A percentile compares a stretch with the other conserved stretches of the same genome.
These are phyloP conservation scores for Podospora tetraspora DNA, from an alignment of 495 filamentous ascomycete species.

Conservation along the genomic window DNA sequence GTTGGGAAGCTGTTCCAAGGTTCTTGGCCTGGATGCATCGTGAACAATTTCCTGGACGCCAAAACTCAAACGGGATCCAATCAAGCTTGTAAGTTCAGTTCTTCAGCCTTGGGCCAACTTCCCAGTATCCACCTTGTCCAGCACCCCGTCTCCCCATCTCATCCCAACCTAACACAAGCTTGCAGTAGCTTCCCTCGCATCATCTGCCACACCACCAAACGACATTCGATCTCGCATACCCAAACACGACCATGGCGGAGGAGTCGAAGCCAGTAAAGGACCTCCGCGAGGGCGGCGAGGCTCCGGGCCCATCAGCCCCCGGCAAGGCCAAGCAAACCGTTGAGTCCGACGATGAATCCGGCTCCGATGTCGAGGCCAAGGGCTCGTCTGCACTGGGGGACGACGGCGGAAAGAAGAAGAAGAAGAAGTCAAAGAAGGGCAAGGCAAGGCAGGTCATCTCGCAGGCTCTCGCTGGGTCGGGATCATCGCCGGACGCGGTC, in stretches of 20 bases:
- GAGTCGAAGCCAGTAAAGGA: slow-evolving; percentile 41
- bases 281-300: neutral
- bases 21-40: neutral
- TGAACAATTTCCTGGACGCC: neutral
- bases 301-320: slow-evolving; percentile 20
- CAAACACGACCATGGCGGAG: slow-evolving; percentile 39
- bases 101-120: neutral
- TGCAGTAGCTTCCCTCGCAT: neutral
- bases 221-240: neutral
- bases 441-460: slow-evolving; percentile 35
- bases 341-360: slow-evolving; percentile 38
- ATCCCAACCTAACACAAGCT: neutral
- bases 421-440: slow-evolving; percentile 47
- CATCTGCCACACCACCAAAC: neutral
- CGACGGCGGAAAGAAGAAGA: slow-evolving; percentile 49
- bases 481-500: slow-evolving; percentile 14
- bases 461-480: slow-evolving; percentile 12
- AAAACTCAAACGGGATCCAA: neutral
- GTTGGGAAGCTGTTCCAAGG: neutral
- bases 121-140: neutral
- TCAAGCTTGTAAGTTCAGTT: neutral
- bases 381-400: slow-evolving; percentile 17
- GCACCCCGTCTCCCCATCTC: neutral
- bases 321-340: slow-evolving; percentile 23
- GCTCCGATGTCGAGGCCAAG: slow-evolving; percentile 23